These are phyloP conservation scores for Neofusicoccum cordaticola DNA, from an alignment of 2,329 filamentous ascomycete genomes.

Conservation along the genomic window DNA sequence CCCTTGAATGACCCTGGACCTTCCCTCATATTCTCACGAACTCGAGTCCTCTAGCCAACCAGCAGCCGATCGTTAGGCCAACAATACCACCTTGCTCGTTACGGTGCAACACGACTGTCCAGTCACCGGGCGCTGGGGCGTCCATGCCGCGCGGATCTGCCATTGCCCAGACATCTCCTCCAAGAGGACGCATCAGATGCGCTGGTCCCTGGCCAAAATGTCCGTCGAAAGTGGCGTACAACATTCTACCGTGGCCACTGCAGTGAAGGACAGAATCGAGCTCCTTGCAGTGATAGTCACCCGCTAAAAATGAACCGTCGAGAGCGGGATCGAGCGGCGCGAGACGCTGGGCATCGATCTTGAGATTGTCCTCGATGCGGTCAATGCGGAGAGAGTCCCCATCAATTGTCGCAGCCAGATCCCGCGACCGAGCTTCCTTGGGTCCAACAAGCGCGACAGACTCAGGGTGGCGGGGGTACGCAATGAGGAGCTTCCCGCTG, in stretches of 20 bases:
- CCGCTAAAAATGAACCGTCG: not conserved
- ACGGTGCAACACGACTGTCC: conserved; percentile 39
- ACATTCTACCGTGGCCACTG: not conserved
- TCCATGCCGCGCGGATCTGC: conserved; percentile 42
- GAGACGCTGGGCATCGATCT: not conserved
- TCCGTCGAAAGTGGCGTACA: not conserved
- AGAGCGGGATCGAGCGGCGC: not conserved
- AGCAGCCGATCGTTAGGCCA: not conserved
- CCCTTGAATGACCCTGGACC: too few species aligned
- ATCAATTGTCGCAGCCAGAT: not conserved
- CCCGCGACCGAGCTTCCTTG: not conserved
- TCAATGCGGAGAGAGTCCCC: not conserved
- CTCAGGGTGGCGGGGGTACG: not conserved
- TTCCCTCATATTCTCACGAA: not conserved
- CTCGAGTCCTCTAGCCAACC: not conserved
- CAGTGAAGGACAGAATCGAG: not conserved
- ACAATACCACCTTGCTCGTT: not conserved
- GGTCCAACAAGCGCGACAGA: not conserved
- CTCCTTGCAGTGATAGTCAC: not conserved
- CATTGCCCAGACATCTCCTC: conserved; percentile 40
- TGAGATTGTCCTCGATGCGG: not conserved
- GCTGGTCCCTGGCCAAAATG: conserved; percentile 34
- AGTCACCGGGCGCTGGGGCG: conserved; percentile 42
- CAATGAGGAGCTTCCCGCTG: not conserved
- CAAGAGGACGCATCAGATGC: conserved; percentile 39